Percentiles rank a stretch among this genome's conserved stretches.
Conservation (phyloP, 768 basidiomycete species). For the Leccinellum luteum region DNA sequence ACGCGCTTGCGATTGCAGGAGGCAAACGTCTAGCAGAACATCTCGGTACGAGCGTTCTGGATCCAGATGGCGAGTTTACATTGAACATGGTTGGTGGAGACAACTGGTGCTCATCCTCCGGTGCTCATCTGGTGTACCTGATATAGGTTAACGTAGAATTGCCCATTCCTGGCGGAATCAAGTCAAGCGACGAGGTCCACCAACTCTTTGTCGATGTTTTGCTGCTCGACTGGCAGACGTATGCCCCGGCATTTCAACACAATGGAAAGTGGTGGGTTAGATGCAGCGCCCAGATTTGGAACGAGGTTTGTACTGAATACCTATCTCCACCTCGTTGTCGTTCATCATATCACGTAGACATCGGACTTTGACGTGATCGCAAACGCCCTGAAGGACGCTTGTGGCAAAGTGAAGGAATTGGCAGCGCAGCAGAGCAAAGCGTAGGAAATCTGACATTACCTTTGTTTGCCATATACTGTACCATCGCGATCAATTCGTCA, state of each 20-base stretch:
- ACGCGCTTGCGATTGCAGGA: constrained; percentile 63
- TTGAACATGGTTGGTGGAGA: constrained; percentile 58
- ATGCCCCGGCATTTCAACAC: constrained; percentile 15
- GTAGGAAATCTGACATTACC: not conserved
- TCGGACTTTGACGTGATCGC: constrained; percentile 32
- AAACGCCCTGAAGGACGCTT: constrained; percentile 27
- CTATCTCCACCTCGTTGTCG: not conserved
- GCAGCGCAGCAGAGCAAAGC: not conserved
- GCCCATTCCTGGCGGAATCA: constrained; percentile 31
- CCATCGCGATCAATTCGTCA: too few relatives aligned
- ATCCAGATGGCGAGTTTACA: constrained; percentile 58
- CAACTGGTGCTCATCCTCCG: too few relatives aligned
- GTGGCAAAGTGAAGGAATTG: constrained; percentile 13
- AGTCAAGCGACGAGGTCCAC: constrained; percentile 14
- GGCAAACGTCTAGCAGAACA: constrained; percentile 57
- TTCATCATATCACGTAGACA: constrained; percentile 15
- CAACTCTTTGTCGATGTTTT: constrained; percentile 16
- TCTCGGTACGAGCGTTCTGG: constrained; percentile 62
- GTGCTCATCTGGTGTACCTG: not conserved
- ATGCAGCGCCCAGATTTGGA: constrained; percentile 32
- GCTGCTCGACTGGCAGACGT: constrained; percentile 23
- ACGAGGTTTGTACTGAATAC: constrained; percentile 24
- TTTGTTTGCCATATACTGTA: not conserved
- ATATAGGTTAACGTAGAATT: constrained; percentile 41
- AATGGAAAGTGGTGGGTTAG: constrained; percentile 33